These are phyloP conservation scores for Geotrichum macrosporum DNA, from an alignment of 1,139 yeast species.

Conservation along the genomic window DNA sequence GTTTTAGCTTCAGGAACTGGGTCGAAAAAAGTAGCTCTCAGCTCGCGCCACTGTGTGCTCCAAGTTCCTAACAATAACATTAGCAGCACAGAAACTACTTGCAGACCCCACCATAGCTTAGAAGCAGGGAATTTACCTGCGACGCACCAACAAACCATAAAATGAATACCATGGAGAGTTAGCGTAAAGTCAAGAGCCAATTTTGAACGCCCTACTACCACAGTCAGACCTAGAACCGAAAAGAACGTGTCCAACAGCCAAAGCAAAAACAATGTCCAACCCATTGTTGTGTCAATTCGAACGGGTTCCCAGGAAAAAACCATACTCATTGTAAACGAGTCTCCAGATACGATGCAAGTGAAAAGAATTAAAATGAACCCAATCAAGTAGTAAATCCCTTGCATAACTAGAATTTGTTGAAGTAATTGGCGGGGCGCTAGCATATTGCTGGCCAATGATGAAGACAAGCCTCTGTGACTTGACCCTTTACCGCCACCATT, in stretches of 20 bases:
- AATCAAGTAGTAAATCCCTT: constrained; percentile 37
- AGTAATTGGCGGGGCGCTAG: constrained; percentile 40
- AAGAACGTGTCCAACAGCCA: constrained; percentile 73
- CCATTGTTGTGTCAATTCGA: constrained; percentile 72
- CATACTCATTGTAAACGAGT: constrained; percentile 54
- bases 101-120: constrained; percentile 81
- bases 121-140: constrained; percentile 64
- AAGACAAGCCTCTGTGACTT: background rate
- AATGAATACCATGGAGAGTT: constrained; percentile 77
- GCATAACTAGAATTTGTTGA: constrained; percentile 40
- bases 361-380: constrained; percentile 38
- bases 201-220: constrained; percentile 87
- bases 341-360: constrained; percentile 38
- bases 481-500: background rate
- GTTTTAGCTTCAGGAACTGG: background rate
- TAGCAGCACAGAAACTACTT: constrained; percentile 59
- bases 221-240: constrained; percentile 69
- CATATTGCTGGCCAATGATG: constrained; percentile 9
- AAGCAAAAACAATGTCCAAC: constrained; percentile 62
- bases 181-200: constrained; percentile 94
- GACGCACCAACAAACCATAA: constrained; percentile 63
- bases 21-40: constrained; percentile 83
- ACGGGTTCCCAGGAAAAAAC: constrained; percentile 80
- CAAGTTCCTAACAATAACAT: constrained; percentile 80
- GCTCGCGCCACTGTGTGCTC: constrained; percentile 82